Base-by-base conservation (phyloP, 1,284 basidiomycete species). In the Naganishia liquefaciens region DNA sequence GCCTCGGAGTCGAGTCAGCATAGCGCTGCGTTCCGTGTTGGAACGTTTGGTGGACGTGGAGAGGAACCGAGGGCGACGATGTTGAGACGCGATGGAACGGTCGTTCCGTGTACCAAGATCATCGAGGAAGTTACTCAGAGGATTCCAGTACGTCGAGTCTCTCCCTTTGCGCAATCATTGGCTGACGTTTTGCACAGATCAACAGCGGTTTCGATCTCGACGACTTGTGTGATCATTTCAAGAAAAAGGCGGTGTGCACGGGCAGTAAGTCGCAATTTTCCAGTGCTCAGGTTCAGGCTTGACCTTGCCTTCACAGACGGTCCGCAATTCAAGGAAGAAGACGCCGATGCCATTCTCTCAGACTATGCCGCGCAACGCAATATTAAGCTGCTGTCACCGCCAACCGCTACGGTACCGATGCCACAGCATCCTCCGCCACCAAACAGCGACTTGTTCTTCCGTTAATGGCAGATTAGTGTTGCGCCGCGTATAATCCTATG, bases 191-290 rank as follows among this genome's bases (percentile, higher is more conserved):
- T 6, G 28, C n/a, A 42, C 62, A 70, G 70, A 54, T 63, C 40
- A 68, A 71, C 5, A 70, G 71, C 53, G 70, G 77, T 37, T 66
- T 79, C n/a, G 64, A 78, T 39, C 74, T 79, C 51, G 78, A 79
- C 61, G 78, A 79, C 64, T 70, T 79, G 44, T 79, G 78, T 64
- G 74, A 76, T 54, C 71, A 74, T 66, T 77, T 79, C 74, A 69
- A 71, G 60, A 40, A 65, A 10, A 79, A 79, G 64, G 78, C 77
- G 15, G 75, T 72, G 2, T 77, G 76, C 57, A 72, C 70, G 58
- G 78, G 76, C 63, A 72, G 77, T 72, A 58, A 68, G 74, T 70
- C 39, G 17, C 37, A 17, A 17, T 13, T n/a, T n/a, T n/a, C n/a
- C n/a, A n/a, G n/a, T n/a, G n/a, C n/a, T n/a, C n/a, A n/a, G n/a